A percentile compares a stretch with the other conserved stretches of the same genome.
Evolutionary conservation across 192 early-diverging fungal species (phyloP).

Genomic region (Backusella psychrophila): DNA sequence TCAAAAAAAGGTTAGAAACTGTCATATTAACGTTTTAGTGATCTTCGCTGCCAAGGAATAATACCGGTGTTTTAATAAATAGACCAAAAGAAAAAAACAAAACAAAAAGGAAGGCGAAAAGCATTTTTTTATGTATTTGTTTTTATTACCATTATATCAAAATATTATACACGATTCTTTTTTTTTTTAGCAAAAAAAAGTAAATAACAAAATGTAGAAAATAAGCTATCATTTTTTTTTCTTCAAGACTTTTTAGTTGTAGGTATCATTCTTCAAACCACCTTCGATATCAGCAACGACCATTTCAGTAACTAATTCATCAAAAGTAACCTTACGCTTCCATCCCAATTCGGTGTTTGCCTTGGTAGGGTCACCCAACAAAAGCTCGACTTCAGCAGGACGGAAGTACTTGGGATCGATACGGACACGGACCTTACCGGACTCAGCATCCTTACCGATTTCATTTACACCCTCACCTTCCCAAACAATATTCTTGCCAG

Average conservation of each 20-base stretch:
- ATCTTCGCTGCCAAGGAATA: not conserved
- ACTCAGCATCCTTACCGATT: conserved; percentile 55
- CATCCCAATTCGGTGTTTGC: conserved; percentile 63
- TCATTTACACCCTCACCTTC: conserved; percentile 63
- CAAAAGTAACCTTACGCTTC: conserved; percentile 69
- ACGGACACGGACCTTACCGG: conserved; percentile 54
- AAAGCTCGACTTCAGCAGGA: conserved; percentile 74
- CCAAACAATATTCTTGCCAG: conserved; percentile 60
- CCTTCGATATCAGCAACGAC: conserved; percentile 57
- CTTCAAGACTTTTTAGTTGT: not conserved
- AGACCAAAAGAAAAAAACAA: not conserved
- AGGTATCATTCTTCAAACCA: conserved; percentile 18
- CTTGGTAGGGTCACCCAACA: conserved; percentile 73
- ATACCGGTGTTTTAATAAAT: not conserved
- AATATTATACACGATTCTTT: conserved; percentile 1
- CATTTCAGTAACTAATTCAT: conserved; percentile 67
- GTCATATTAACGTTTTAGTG: not conserved
- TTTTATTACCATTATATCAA: not conserved
- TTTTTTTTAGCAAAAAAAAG: not conserved
- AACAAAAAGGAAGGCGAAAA: not conserved
- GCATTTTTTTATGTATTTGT: not conserved
- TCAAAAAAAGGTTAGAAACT: not conserved
- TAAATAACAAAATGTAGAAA: not conserved
- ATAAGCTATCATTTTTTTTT: not conserved
- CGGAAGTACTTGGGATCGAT: conserved; percentile 78